Conservation (phyloP, 2,329 filamentous ascomycete genomes). For the Botrytis aclada region DNA sequence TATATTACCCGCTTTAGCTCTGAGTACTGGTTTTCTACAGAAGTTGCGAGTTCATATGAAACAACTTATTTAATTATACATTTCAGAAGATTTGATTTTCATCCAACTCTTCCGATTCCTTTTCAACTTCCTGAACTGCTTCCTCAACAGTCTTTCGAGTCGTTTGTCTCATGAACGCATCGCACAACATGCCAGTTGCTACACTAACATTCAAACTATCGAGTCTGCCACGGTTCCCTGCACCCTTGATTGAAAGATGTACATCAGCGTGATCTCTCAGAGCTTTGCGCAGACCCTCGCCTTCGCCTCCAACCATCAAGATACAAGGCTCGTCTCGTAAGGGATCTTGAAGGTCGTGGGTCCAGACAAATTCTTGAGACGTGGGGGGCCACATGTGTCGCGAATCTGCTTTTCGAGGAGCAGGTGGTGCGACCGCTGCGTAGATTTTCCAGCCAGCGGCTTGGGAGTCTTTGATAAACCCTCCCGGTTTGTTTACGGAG, state of each 20-base stretch:
- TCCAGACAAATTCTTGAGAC: conserved; percentile 39
- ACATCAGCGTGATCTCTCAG: conserved; percentile 65
- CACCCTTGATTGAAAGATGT: conserved; percentile 60
- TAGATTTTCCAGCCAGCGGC: conserved; percentile 78
- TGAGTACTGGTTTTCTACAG: neutral
- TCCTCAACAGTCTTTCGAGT: neutral
- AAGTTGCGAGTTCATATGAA: neutral
- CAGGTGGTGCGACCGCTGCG: conserved; percentile 61
- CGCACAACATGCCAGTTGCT: conserved; percentile 73
- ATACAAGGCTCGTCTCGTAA: conserved; percentile 64
- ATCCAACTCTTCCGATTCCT: conserved; percentile 5
- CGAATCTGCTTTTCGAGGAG: conserved; percentile 35
- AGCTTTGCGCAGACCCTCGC: conserved; percentile 64
- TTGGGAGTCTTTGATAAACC: conserved; percentile 68
- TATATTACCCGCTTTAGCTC: neutral
- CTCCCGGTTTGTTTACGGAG: conserved; percentile 60
- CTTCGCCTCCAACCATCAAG: conserved; percentile 80
- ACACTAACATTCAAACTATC: conserved; percentile 95
- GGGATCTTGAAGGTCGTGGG: conserved; percentile 53
- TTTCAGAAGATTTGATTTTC: conserved; percentile 14
- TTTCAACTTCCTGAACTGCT: conserved; percentile 7
- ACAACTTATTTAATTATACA: conserved; percentile 7
- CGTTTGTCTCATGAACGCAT: conserved; percentile 55
- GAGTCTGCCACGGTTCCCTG: conserved; percentile 51
- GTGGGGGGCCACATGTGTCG: conserved; percentile 3